Evolutionary conservation across 495 filamentous ascomycete genomes (phyloP), one percentile per base, ranked within the genome.

Genomic region (Penicillium tannophilum): DNA sequence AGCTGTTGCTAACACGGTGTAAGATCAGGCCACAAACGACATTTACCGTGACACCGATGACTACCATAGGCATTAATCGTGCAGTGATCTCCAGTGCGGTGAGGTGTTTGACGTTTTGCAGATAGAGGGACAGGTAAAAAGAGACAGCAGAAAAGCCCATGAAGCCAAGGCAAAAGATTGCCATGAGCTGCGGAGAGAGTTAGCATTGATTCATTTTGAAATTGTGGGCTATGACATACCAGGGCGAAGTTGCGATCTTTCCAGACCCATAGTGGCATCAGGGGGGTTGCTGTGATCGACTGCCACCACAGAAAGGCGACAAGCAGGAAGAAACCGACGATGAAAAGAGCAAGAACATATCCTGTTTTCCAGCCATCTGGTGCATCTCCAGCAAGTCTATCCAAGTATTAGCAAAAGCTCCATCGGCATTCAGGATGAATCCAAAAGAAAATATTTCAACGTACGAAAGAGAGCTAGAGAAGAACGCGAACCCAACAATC

Each of bases 221-320:
- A 52, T n/a, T n/a, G 19, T 35, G 23, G 36, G 16, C 4, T 19
- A 41, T 4, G 23, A 54, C 66, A 47, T 59, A 75, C 72, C 7
- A 77, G 39, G 3, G 70, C 67, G 57, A 77, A 77, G 41, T 76
- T 72, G 7, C 68, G 72, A 44, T 77, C 72, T 52, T 64, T 61
- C 74, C 74, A 77, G 6, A 77, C 61, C 63, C 64, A 64, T 16
- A 77, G 60, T 3, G 75, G 75, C 69, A 78, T 73, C 41, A 78
- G 51, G 10, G 75, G 63, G 33, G 71, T 19, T 14, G 53, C 39
- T 8, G 67, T 69, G 17, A 69, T 26, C 2, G 70, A 72, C 48
- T 92, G 86, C 88, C 88, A 91, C 36, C 77, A 67, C 20, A 87
- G 64, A 60, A 92, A 92, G 2, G 72, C 62, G 0, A 60, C 75